Evolutionary conservation across 2,329 filamentous ascomycete species (phyloP), one percentile per base, ranked within the genome.

Genomic region (Sarocladiaceae sp.): DNA sequence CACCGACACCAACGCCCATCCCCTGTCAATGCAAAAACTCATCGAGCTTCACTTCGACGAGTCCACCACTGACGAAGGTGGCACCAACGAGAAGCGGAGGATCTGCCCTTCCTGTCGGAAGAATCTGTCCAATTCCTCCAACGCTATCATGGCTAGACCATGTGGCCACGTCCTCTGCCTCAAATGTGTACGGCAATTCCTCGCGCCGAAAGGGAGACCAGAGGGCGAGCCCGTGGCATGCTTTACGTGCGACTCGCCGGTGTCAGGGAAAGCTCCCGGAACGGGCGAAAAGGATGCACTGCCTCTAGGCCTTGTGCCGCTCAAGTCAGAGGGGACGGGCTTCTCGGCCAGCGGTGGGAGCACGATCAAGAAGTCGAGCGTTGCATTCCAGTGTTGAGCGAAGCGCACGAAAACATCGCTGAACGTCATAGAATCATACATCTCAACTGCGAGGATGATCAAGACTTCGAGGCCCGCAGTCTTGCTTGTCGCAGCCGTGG

Each of bases 81-180:
- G 79, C 40, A 72, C 70, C 5, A 73, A 70, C 12, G 70, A 76
- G 33, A 66, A 64, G 51, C 67, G 64, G 51, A 69, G 71, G 55
- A 62, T 87, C 48, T 99, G 93, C 67, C 94, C 94, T 0, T 86
- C 87, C 42, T 99, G 93, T 70, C 84, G 87, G 58, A 96, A 95
- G 69, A 78, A 75, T 1, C 76, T 97, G 12, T 87, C 82, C 44
- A 97, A 97, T 64, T 80, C 88, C 3, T 88, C 88, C 3, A 89
- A 87, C 64, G 89, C 92, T 1, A 82, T 92, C 66, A 75, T 97
- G 50, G 85, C 89, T 2, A 92, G 90, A 65, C 88, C 89, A 0
- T 99, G 93, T 62, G 93, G 93, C 0, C 93, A 99, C 65, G 91
- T 97, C 1, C 70, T 97, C 20, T 99, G 93, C 69, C 86, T 88